Conservation (phyloP, 192 early-diverging fungal species). For the Chytriomyces confervae region DNA sequence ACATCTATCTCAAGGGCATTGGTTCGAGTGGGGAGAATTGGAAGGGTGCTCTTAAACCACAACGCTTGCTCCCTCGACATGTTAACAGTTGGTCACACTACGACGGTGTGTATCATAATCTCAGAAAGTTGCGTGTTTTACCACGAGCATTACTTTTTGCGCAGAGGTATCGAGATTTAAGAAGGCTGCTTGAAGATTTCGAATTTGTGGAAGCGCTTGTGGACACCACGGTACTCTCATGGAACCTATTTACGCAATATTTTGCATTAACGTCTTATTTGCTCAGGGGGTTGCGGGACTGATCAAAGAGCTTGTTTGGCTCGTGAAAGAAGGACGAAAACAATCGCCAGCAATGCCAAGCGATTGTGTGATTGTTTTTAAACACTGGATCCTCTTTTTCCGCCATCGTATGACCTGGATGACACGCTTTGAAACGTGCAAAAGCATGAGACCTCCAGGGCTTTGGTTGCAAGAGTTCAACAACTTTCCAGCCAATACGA, state of each 20-base stretch:
- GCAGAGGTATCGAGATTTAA: slow-evolving; percentile 27
- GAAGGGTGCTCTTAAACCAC: slow-evolving; percentile 32
- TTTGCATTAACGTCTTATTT: not conserved
- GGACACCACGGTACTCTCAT: not conserved
- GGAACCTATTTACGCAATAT: not conserved
- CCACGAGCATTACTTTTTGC: slow-evolving; percentile 22
- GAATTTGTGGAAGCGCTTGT: slow-evolving; percentile 37
- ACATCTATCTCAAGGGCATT: slow-evolving; percentile 30
- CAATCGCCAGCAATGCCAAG: slow-evolving; percentile 25
- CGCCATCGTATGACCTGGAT: slow-evolving; percentile 28
- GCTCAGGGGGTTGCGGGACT: slow-evolving; percentile 21
- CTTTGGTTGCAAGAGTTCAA: slow-evolving; percentile 40
- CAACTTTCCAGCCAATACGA: slow-evolving; percentile 30
- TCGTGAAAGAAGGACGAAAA: slow-evolving; percentile 31
- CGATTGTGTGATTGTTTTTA: slow-evolving; percentile 6
- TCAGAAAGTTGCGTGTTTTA: slow-evolving; percentile 25
- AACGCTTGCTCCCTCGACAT: slow-evolving; percentile 20
- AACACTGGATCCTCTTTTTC: slow-evolving; percentile 33
- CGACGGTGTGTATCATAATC: slow-evolving; percentile 21
- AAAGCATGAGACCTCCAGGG: slow-evolving; percentile 19
- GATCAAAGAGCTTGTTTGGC: slow-evolving; percentile 22
- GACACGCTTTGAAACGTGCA: slow-evolving; percentile 8
- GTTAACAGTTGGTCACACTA: slow-evolving; percentile 8
- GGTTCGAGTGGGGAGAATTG: slow-evolving; percentile 29
- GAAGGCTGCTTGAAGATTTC: slow-evolving; percentile 35